Evolutionary conservation across 176 grass and related monocot genomes (phyloP).

Genomic region (Ensete ventricosum): DNA sequence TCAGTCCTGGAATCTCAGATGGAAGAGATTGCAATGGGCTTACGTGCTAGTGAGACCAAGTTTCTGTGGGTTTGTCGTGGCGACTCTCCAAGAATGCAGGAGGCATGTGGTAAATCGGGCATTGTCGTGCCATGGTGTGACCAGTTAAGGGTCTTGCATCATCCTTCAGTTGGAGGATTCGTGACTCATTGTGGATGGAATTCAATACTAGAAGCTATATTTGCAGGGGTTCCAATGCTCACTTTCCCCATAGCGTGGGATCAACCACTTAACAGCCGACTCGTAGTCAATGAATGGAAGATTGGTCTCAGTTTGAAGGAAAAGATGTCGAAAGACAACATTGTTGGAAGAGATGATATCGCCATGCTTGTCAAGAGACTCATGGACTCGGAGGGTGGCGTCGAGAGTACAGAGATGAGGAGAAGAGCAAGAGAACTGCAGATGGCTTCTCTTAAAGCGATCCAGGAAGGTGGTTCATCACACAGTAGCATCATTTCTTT

Average conservation of each 20-base stretch:
- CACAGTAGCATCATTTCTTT: conserved; percentile 30
- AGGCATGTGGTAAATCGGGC: conserved; percentile 17
- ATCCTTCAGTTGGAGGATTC: conserved; percentile 42
- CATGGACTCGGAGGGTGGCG: conserved; percentile 28
- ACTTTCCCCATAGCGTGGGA: conserved; percentile 33
- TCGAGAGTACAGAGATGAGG: conserved; percentile 25
- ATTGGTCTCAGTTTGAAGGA: conserved; percentile 36
- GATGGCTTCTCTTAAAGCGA: conserved; percentile 25
- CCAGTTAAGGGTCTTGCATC: conserved; percentile 34
- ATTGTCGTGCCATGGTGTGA: conserved; percentile 41
- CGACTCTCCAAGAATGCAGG: conserved; percentile 17
- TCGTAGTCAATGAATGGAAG: conserved; percentile 37
- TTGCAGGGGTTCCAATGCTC: conserved; percentile 36
- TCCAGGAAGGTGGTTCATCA: conserved; percentile 26
- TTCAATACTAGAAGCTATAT: conserved; percentile 35
- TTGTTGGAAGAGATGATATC: conserved; percentile 36
- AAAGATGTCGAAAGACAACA: conserved; percentile 17
- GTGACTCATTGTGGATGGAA: conserved; percentile 53
- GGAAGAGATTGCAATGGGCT: conserved; percentile 37
- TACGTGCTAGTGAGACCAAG: conserved; percentile 13
- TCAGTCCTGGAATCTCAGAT: conserved; percentile 32
- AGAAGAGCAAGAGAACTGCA: conserved; percentile 19
- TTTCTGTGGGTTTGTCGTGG: conserved; percentile 34
- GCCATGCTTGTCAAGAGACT: conserved; percentile 19
- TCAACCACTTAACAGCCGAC: conserved; percentile 25